phyloP scores from a whole-genome alignment of 176 grass and related monocot species.

The Areca catechu region DNA sequence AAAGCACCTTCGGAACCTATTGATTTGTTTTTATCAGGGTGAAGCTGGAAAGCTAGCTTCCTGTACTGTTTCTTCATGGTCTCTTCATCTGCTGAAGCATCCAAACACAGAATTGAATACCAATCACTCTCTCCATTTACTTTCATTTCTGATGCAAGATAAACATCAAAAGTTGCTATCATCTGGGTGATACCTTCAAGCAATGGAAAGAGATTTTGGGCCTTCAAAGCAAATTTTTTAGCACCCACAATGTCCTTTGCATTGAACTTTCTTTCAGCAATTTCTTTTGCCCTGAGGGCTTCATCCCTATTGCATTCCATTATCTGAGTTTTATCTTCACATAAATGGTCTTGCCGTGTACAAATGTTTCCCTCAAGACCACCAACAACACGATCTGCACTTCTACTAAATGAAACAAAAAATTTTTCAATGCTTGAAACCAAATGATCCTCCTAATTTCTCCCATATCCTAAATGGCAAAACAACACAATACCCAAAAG shows the following conservation, averaged over 20 bases:
- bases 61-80: constrained; percentile 87
- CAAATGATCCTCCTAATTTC: background rate
- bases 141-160: constrained; percentile 68
- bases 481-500: background rate
- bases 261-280: constrained; percentile 68
- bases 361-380: no score
- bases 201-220: constrained; percentile 56
- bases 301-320: constrained; percentile 72
- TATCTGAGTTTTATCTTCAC: constrained; percentile 8
- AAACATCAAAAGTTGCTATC: constrained; percentile 69
- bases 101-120: constrained; percentile 71
- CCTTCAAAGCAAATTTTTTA: constrained; percentile 70
- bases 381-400: no score
- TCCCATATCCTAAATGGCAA: background rate
- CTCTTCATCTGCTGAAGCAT: constrained; percentile 64
- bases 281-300: constrained; percentile 58
- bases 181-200: constrained; percentile 88
- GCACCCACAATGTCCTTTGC: constrained; percentile 49
- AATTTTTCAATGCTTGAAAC: background rate
- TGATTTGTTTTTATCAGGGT: constrained; percentile 94
- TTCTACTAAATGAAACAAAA: background rate
- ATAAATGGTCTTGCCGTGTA: background rate
- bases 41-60: constrained; percentile 67
- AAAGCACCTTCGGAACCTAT: constrained; percentile 73
- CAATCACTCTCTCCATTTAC: constrained; percentile 75